Evolutionary conservation across 2,329 filamentous ascomycete species (phyloP), one percentile per base, ranked within the genome.

Genomic region (Beauveria asiatica): DNA sequence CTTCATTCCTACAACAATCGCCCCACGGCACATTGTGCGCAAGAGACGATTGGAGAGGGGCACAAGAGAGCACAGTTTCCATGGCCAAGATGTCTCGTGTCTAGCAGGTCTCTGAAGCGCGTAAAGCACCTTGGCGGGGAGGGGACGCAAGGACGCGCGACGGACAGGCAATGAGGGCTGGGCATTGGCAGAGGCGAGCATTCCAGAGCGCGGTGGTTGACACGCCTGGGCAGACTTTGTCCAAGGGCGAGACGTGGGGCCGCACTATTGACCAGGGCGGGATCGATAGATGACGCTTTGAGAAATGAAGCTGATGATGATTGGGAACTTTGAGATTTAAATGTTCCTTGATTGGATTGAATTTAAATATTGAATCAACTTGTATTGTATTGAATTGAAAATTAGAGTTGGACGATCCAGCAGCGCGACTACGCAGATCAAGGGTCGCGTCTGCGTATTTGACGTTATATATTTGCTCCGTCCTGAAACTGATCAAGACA

Each of bases 1-100:
- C 72, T 75, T 72, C 73, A 75, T 75, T 75, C 73, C 73, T 69
- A 59, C 56, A 68, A 68, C 51, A 60, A 53, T 56, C 54, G 51
- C 51, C 57, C 50, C 61, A 59, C 51, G 39, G 39, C 30, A 41
- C 50, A 61, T 60, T 61, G 57, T 60, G 37, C 17, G 41, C 10
- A 52, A 45, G 41, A 59, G 50, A 4, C 42, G 33, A 30, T 53
- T 42, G 51, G 16, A 16, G 49, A 60, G 52, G 33, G 30, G 56
- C 44, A 55, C 44, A 56, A 51, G 59, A 58, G 63, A 61, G 62
- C 59, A 53, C 64, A 50, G 39, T 45, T 39, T 57, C 63, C 71
- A 73, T 71, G 66, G 59, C 67, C 70, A 63, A 65, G 65, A 63
- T 72, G 67, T 72, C 66, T 67, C 57, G 67, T 71, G 65, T 67